Conservation (phyloP, 2,329 filamentous ascomycete genomes). For the Cladosporium sp. region DNA sequence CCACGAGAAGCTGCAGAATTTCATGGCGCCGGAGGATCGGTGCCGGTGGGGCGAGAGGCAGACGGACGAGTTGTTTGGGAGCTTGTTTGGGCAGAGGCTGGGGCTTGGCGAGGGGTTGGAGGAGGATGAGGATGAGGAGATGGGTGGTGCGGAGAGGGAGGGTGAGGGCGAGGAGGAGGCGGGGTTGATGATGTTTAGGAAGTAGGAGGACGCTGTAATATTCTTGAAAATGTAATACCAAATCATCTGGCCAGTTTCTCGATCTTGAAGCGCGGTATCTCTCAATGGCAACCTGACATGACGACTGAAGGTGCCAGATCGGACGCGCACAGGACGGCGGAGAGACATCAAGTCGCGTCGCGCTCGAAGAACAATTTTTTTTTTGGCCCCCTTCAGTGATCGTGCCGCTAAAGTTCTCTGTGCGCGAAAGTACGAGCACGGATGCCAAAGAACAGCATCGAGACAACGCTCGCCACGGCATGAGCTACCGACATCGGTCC, state of each 20-base stretch:
- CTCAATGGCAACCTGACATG: too few relatives aligned
- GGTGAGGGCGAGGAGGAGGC: conserved; percentile 39
- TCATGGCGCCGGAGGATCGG: conserved; percentile 88
- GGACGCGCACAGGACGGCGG: too few relatives aligned
- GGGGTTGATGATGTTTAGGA: conserved; percentile 28
- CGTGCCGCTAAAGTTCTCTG: too few relatives aligned
- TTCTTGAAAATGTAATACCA: background rate
- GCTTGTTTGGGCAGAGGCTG: conserved; percentile 42
- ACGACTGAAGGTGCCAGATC: too few relatives aligned
- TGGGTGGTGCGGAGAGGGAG: conserved; percentile 19
- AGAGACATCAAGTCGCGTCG: too few relatives aligned
- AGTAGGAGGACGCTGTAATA: conserved; percentile 1
- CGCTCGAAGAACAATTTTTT: too few relatives aligned
- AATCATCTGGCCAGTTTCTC: background rate
- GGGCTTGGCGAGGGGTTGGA: conserved; percentile 41
- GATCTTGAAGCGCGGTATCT: background rate
- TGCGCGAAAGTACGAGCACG: too few relatives aligned
- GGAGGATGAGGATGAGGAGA: conserved; percentile 34
- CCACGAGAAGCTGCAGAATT: conserved; percentile 95
- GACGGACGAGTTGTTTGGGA: conserved; percentile 56
- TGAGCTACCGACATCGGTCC: too few relatives aligned
- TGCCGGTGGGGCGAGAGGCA: conserved; percentile 73
- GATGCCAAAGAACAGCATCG: too few relatives aligned
- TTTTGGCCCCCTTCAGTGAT: too few relatives aligned
- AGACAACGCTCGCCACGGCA: too few relatives aligned